Evolutionary conservation across 164 flowering plant species (phyloP), one percentile per base, ranked within the genome.

Genomic region (Umbilicus rupestris): DNA sequence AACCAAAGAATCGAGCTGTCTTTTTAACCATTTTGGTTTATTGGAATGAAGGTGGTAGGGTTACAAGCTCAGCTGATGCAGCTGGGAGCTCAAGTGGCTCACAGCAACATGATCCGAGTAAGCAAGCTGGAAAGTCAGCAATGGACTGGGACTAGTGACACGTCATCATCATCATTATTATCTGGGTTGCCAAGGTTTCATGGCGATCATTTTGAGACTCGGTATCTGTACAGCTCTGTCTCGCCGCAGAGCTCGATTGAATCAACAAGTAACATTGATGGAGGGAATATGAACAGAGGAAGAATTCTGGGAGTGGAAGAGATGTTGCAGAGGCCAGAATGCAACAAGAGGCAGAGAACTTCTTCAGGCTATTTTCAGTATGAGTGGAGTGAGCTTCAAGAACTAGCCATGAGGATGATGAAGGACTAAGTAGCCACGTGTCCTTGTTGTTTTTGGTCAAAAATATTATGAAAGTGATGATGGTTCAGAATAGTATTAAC

Each of bases 51-150:
- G 96, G 96, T 89, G 66, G 82, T 92, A 62, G 79, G 69, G 68
- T 72, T 90, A 74, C 92, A 90, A 84, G 85, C 88, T 35, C 91
- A 90, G 63, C 42, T 87, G 73, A 84, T 87, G 91, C 96, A 86
- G 78, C 78, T 72, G 72, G 86, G 77, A 75, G 75, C 86, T 58
- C 88, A 85, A 47, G 50, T 86, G 44, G 86, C 87, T 3, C 80
- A 81, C 47, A 77, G 64, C 58, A 62, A 72, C 19, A 60, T 69
- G 22, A 78, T 81, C 20, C 20, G 75, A 29, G 20, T n/a, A 11
- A 78, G 44, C 9, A 26, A 29, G 39, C 19, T 7, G 14, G 35
- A 16, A 66, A 42, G 12, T 33, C 60, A 68, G 19, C 42, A 58
- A 37, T 28, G 66, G 7, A 79, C 73, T 59, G 28, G 31, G 59